Evolutionary conservation across 2,329 filamentous ascomycete genomes (phyloP).

Genomic region (Pseudogymnoascus sp.): DNA sequence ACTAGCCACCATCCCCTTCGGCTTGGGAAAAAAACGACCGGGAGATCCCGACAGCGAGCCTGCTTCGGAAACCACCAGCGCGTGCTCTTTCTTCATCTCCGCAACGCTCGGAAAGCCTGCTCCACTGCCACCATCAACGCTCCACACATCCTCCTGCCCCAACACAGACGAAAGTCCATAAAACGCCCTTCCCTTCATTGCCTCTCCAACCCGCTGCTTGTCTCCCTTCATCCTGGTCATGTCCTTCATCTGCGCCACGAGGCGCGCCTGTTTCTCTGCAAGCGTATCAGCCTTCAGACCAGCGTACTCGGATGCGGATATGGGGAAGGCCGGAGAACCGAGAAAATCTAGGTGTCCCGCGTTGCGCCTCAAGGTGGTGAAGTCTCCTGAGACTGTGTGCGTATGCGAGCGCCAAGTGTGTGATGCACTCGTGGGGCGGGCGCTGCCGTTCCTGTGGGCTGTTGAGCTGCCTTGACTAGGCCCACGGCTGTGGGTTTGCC

Average conservation of each 20-base stretch:
- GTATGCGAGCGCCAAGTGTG: constrained; percentile 2
- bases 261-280: not conserved
- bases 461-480: not conserved
- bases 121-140: not conserved
- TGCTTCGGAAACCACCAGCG: not conserved
- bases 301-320: not conserved
- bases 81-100: not conserved
- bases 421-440: not conserved
- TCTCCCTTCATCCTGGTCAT: not conserved
- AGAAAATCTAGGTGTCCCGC: not conserved
- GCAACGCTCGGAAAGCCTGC: not conserved
- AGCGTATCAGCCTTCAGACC: not conserved
- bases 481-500: not conserved
- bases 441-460: not conserved
- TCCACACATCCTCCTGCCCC: not conserved
- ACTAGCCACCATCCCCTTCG: not conserved
- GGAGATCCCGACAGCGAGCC: not conserved
- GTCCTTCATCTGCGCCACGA: not conserved
- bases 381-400: not conserved
- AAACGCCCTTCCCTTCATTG: not conserved
- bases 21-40: not conserved
- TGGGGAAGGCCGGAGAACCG: not conserved
- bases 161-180: not conserved
- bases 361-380: not conserved
- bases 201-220: not conserved